These are phyloP conservation scores for Suillus hirtellus DNA, from an alignment of 768 basidiomycete species.

Conservation along the genomic window DNA sequence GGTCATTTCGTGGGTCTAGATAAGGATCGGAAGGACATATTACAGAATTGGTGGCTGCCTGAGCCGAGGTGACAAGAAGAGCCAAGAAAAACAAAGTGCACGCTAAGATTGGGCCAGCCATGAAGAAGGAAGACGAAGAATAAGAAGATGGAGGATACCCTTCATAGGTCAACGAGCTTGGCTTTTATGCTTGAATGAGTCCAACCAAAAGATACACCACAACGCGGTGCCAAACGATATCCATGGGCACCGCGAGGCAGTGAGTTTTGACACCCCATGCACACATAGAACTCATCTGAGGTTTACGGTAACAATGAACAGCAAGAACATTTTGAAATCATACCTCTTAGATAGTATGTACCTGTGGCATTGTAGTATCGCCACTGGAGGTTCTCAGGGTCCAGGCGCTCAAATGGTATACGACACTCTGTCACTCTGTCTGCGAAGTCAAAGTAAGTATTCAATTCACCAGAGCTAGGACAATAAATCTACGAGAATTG, in stretches of 20 bases:
- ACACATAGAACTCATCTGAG: not conserved
- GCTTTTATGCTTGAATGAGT: not conserved
- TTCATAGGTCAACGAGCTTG: not conserved
- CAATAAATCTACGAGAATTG: constrained; percentile 41
- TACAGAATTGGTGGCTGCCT: constrained; percentile 6
- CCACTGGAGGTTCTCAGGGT: not conserved
- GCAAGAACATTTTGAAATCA: not conserved
- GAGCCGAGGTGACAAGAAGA: constrained; percentile 4
- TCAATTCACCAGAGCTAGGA: constrained; percentile 48
- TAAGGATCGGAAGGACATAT: constrained; percentile 41
- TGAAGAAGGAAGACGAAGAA: not conserved
- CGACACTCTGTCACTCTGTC: constrained; percentile 76
- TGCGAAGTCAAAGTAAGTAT: constrained; percentile 72
- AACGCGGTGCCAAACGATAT: not conserved
- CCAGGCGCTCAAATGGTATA: constrained; percentile 76
- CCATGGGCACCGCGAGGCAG: constrained; percentile 2
- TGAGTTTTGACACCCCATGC: not conserved
- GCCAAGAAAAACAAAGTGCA: constrained; percentile 3
- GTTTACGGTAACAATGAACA: not conserved
- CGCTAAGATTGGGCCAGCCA: not conserved
- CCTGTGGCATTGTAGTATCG: not conserved
- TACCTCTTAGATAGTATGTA: not conserved
- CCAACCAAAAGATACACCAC: not conserved
- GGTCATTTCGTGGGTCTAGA: constrained; percentile 51
- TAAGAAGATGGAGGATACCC: not conserved